These are phyloP conservation scores for Solanum hybrid DNA, from an alignment of 305 asterid genomes.

Conservation along the genomic window DNA sequence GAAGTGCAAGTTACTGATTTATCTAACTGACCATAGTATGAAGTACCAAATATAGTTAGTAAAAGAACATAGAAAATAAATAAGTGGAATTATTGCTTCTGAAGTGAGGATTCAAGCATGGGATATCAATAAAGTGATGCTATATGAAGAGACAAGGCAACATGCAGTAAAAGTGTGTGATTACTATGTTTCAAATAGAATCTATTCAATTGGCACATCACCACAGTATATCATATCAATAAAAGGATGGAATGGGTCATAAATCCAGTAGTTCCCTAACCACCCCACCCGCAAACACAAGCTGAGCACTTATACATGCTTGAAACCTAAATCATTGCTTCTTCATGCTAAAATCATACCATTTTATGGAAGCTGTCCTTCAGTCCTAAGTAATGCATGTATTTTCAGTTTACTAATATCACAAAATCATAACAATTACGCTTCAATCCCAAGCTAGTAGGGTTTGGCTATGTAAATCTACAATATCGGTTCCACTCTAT, in stretches of 20 bases:
- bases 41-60: neutral
- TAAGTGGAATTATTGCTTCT: neutral
- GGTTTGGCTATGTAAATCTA: neutral
- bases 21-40: neutral
- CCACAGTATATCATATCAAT: neutral
- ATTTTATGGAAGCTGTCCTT: neutral
- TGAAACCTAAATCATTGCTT: neutral
- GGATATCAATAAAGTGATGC: neutral
- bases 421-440: neutral
- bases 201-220: neutral
- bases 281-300: neutral
- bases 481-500: neutral
- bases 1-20: slow-evolving; percentile 4
- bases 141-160: neutral
- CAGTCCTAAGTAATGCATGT: neutral
- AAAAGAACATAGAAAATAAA: neutral
- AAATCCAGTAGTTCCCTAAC: neutral
- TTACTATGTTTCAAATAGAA: neutral
- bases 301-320: neutral
- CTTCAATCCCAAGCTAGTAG: neutral
- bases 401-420: neutral
- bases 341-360: neutral
- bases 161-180: neutral
- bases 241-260: neutral
- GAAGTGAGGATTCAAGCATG: neutral